Evolutionary conservation across 805 yeast species (phyloP).

Genomic region (Wickerhamiella lipophila): DNA sequence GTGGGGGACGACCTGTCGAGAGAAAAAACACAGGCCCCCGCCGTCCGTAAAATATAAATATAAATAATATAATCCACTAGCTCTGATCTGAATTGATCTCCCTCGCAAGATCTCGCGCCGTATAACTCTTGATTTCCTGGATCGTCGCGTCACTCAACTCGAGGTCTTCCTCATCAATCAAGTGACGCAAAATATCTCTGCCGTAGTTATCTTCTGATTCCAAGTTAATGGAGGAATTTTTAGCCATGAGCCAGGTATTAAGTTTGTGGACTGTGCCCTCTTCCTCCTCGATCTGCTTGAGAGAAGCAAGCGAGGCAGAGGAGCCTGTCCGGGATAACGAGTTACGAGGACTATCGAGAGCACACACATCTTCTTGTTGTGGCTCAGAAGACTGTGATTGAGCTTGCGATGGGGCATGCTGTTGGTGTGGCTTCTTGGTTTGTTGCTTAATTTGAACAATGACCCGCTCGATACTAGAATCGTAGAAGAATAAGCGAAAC

Average conservation of each 20-base stretch:
- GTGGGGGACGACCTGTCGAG: too few species aligned
- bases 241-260: slow-evolving; percentile 49
- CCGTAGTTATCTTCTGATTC: not conserved
- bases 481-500: slow-evolving; percentile 20
- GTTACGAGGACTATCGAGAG: slow-evolving; percentile 20
- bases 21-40: too few species aligned
- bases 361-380: slow-evolving; percentile 14
- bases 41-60: not conserved
- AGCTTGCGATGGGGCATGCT: slow-evolving; percentile 11
- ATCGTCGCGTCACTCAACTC: slow-evolving; percentile 6
- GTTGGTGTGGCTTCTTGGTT: slow-evolving; percentile 16
- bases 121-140: slow-evolving; percentile 4
- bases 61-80: not conserved
- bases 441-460: slow-evolving; percentile 9
- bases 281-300: slow-evolving; percentile 62
- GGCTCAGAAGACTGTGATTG: slow-evolving; percentile 2
- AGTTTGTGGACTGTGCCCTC: slow-evolving; percentile 86
- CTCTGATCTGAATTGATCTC: not conserved
- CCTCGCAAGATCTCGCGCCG: not conserved
- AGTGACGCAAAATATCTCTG: slow-evolving; percentile 1
- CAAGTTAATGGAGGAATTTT: not conserved
- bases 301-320: slow-evolving; percentile 27
- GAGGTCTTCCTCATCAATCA: not conserved
- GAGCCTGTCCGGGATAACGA: slow-evolving; percentile 23
- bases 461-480: slow-evolving; percentile 19